Evolutionary conservation across 2,329 filamentous ascomycete genomes (phyloP), one percentile per base, ranked within the genome.

Genomic region (Ilyonectria destructans): DNA sequence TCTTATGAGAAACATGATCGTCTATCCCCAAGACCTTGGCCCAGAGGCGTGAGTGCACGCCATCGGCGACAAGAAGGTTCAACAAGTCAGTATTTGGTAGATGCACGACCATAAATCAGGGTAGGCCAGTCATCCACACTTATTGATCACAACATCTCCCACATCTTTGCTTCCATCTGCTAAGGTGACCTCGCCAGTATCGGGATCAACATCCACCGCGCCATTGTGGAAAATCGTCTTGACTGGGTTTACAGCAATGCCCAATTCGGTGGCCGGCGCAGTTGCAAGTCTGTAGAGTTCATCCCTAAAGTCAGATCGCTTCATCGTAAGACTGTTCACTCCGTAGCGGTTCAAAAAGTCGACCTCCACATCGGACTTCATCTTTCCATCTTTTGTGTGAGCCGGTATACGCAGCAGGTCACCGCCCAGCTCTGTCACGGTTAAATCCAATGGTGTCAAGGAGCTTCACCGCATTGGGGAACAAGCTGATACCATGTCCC

Each of bases 391-490:
- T 26, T 55, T 65, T 2, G 33, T 60, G 33, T 65, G 60, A 7
- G 62, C 1, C 56, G 49, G 8, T 60, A 65, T 33, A 56, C 56
- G 23, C 56, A 48, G 12, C 62, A 60, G 0, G 23, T 4, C 37
- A 65, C 62, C 1, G 62, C 56, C 62, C 56, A 9, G 62, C 56
- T 1, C 56, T 43, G 2, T 56, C 56, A 26, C 31, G 40, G 19
- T 65, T 40, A n/a, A 60, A 65, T 1, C 56, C 62, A 6, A 60
- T 49, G 8, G 49, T 65, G 21, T 65, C 48, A 7, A 60, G 49
- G 13, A 60, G 49, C n/a, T 60, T 65, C 13, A 65, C 56, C 33
- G 62, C 55, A 35, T 56, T 65, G 13, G 62, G 56, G 49, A 65
- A 60, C 56, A 65, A 33, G 56, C 49, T 65, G 21, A 60, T 65